phyloP scores from a whole-genome alignment of 2,329 filamentous ascomycete species.

The Exophiala sideris region DNA sequence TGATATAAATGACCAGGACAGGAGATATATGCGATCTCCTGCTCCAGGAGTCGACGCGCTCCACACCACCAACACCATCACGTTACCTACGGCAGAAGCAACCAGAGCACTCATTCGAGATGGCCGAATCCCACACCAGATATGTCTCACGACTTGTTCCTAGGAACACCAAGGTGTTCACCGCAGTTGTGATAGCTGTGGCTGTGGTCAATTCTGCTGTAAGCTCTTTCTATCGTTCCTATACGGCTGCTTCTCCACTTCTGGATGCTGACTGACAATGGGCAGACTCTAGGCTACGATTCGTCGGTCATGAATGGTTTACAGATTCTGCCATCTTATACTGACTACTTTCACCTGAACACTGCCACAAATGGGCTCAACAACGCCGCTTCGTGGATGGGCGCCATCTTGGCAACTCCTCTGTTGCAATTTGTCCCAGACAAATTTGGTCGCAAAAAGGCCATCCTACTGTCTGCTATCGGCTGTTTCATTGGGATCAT shows the following conservation, averaged over 20 bases:
- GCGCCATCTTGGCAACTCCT: conserved; percentile 24
- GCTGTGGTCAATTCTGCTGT: background rate
- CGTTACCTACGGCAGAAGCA: too few species aligned
- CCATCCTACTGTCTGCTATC: conserved; percentile 32
- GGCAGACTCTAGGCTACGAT: conserved; percentile 15
- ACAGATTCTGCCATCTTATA: conserved; percentile 35
- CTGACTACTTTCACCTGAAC: conserved; percentile 32
- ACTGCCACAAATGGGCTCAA: conserved; percentile 34
- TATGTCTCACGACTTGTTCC: too few species aligned
- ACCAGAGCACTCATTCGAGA: too few species aligned
- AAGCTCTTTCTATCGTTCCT: background rate
- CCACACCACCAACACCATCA: too few species aligned
- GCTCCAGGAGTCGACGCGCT: too few species aligned
- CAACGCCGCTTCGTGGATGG: conserved; percentile 27
- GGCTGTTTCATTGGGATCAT: conserved; percentile 58
- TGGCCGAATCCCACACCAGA: too few species aligned
- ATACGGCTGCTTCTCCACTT: too few species aligned
- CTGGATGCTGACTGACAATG: background rate
- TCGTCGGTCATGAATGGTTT: conserved; percentile 42
- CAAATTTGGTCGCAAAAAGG: conserved; percentile 27
- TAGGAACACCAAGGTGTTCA: too few species aligned
- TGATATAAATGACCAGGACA: too few species aligned
- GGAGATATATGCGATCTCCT: too few species aligned
- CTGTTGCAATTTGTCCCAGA: conserved; percentile 26
- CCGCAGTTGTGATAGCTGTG: too few species aligned